A percentile compares a stretch with the other conserved stretches of the same genome.
Conservation (phyloP, 2,329 filamentous ascomycete genomes). For the Lachnellula arida region DNA sequence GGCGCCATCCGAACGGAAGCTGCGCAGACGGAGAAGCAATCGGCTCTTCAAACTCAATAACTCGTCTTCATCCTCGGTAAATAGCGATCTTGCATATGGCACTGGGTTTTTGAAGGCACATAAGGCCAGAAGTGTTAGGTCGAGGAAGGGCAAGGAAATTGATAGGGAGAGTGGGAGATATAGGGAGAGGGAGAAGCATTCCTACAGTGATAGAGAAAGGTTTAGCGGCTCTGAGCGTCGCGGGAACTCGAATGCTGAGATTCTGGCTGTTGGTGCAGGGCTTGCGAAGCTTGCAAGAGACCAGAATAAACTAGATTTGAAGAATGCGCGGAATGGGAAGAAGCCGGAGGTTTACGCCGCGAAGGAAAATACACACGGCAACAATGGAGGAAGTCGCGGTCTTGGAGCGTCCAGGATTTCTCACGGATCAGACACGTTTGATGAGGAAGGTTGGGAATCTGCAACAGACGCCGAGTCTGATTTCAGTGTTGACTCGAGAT, state of each 20-base stretch:
- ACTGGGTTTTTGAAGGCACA: conserved; percentile 43
- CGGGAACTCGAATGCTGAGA: conserved; percentile 38
- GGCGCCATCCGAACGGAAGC: conserved; percentile 48
- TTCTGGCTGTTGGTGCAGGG: conserved; percentile 43
- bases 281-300: conserved; percentile 42
- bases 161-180: conserved; percentile 25
- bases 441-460: conserved; percentile 56
- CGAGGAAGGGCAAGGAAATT: conserved; percentile 26
- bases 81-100: conserved; percentile 65
- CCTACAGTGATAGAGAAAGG: conserved; percentile 6
- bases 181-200: conserved; percentile 7
- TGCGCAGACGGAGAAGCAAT: conserved; percentile 42
- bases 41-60: conserved; percentile 56
- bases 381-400: conserved; percentile 20
- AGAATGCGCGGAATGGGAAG: conserved; percentile 26
- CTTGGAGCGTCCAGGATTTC: conserved; percentile 28
- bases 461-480: conserved; percentile 49
- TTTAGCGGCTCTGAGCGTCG: conserved; percentile 6
- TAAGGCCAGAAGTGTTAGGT: conserved; percentile 24
- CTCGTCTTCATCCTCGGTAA: conserved; percentile 62
- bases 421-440: conserved; percentile 27
- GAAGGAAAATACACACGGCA: conserved; percentile 7
- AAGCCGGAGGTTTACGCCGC: conserved; percentile 13
- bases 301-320: conserved; percentile 33
- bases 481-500: conserved; percentile 48